Evolutionary conservation across 176 grass and related monocot species (phyloP).

Genomic region (Miscanthus lutarioriparius): DNA sequence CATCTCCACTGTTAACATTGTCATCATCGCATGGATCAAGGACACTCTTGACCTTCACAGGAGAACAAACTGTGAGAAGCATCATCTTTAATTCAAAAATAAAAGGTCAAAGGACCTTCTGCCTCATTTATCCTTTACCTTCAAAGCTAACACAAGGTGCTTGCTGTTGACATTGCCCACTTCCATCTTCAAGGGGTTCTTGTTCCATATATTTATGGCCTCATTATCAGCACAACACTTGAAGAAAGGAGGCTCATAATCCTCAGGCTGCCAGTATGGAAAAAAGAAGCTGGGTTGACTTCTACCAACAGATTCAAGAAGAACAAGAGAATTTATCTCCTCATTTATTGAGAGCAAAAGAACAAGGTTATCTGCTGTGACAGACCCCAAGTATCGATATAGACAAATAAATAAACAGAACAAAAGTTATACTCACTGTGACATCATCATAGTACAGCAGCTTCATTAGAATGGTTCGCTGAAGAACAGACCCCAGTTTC

Average conservation of each 20-base stretch:
- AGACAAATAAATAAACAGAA: constrained; percentile 21
- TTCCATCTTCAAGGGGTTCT: constrained; percentile 96
- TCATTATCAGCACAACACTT: constrained; percentile 83
- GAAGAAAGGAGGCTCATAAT: constrained; percentile 96
- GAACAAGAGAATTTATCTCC: background rate
- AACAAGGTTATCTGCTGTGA: constrained; percentile 24
- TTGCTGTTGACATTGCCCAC: constrained; percentile 97
- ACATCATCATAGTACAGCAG: constrained; percentile 88
- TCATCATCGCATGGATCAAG: constrained; percentile 95
- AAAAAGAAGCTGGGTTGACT: constrained; percentile 14
- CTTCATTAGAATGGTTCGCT: constrained; percentile 98
- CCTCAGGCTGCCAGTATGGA: constrained; percentile 70
- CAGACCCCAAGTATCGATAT: background rate
- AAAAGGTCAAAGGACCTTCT: background rate
- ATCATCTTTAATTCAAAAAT: constrained; percentile 24
- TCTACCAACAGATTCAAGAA: constrained; percentile 23
- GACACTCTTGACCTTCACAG: constrained; percentile 91
- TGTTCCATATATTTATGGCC: constrained; percentile 81
- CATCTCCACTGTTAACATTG: constrained; percentile 58
- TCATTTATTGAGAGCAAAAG: background rate
- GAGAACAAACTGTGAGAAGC: constrained; percentile 30
- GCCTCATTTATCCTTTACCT: constrained; percentile 51
- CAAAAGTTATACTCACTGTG: constrained; percentile 61
- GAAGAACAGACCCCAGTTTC: constrained; percentile 41
- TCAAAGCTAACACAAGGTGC: constrained; percentile 87